These are phyloP conservation scores for Boletellus sp. DNA, from an alignment of 768 basidiomycete species.

Conservation along the genomic window DNA sequence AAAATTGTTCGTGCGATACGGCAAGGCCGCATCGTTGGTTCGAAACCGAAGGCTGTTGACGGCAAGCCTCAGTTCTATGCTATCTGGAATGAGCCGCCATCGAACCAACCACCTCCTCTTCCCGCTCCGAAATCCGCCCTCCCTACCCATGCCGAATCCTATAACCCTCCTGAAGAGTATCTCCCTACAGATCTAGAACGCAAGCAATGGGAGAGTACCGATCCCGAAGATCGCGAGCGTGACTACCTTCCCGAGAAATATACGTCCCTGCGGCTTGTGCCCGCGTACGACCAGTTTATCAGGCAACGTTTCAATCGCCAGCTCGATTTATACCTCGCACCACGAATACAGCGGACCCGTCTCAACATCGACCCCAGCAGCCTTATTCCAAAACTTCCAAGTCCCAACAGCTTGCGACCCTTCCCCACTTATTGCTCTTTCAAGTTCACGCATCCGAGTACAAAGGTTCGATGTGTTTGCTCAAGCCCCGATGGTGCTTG, in stretches of 20 bases:
- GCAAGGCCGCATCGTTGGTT: constrained; percentile 88
- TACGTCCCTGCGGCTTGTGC: constrained; percentile 80
- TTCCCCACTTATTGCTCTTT: constrained; percentile 89
- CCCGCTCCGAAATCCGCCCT: constrained; percentile 89
- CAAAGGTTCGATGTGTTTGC: constrained; percentile 69
- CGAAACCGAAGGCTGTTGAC: constrained; percentile 74
- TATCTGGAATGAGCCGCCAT: constrained; percentile 84
- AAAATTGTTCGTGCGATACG: constrained; percentile 99
- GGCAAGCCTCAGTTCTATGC: constrained; percentile 71
- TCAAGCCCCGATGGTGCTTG: constrained; percentile 88
- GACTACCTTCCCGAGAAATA: constrained; percentile 90
- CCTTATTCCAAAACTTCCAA: constrained; percentile 91
- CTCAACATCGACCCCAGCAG: constrained; percentile 90
- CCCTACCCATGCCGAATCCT: constrained; percentile 94
- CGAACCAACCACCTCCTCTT: constrained; percentile 76
- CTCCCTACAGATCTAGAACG: constrained; percentile 81
- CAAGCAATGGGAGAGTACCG: constrained; percentile 75
- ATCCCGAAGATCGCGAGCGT: constrained; percentile 85
- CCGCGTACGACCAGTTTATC: constrained; percentile 88
- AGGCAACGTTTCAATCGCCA: constrained; percentile 92
- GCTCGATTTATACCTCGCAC: constrained; percentile 94
- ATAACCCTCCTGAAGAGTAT: constrained; percentile 98
- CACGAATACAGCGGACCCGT: constrained; percentile 80
- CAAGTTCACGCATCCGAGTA: constrained; percentile 60
- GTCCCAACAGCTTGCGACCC: constrained; percentile 84